phyloP scores from a whole-genome alignment of 441 rosid genomes.

The Sinapis alba region DNA sequence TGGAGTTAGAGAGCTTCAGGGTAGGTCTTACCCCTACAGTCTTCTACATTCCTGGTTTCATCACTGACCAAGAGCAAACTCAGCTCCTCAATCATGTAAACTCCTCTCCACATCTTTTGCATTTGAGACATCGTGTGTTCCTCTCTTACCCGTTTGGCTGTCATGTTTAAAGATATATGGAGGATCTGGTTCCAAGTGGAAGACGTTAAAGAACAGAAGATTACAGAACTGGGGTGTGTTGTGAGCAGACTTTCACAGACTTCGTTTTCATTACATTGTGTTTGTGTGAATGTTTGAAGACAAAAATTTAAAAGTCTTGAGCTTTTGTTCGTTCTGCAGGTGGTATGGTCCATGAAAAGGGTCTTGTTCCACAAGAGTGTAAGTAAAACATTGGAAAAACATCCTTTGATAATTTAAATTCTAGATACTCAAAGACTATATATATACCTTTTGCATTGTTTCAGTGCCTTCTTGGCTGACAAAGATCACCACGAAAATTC shows the following conservation, averaged over 20 bases:
- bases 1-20: conserved; percentile 47
- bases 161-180: conserved; percentile 53
- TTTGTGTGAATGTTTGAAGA: conserved; percentile 1
- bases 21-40: conserved; percentile 74
- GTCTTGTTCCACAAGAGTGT: conserved; percentile 87
- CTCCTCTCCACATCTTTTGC: background rate
- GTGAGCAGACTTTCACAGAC: background rate
- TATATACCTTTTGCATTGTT: conserved; percentile 28
- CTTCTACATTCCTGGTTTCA: conserved; percentile 66
- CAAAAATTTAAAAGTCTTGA: conserved; percentile 18
- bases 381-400: conserved; percentile 36
- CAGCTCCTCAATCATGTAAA: conserved; percentile 58
- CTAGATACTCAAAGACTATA: background rate
- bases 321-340: conserved; percentile 49
- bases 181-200: conserved; percentile 78
- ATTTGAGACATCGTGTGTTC: background rate
- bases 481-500: conserved; percentile 61
- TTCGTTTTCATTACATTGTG: conserved; percentile 2
- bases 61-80: conserved; percentile 59
- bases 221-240: conserved; percentile 87
- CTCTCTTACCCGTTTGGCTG: background rate
- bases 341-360: conserved; percentile 93
- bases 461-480: conserved; percentile 89
- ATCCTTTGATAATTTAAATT: background rate
- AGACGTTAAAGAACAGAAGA: conserved; percentile 79